Conservation (phyloP, 2,329 filamentous ascomycete genomes). For the Pseudopithomyces chartarum region DNA sequence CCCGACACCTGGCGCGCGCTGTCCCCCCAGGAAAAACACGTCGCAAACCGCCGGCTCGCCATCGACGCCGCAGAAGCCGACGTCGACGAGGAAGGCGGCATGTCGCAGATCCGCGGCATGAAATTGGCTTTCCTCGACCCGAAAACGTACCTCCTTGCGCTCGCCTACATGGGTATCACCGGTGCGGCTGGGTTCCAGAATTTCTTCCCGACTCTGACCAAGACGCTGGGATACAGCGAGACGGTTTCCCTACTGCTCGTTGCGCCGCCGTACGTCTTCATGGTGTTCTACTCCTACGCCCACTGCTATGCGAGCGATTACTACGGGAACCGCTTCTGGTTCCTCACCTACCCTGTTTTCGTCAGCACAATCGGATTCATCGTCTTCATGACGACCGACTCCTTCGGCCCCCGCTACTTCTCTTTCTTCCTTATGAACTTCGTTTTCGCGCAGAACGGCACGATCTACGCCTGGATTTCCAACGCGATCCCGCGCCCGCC, state of each 20-base stretch:
- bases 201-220: slow-evolving; percentile 62
- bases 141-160: slow-evolving; percentile 56
- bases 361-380: slow-evolving; percentile 58
- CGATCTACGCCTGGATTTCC: slow-evolving; percentile 62
- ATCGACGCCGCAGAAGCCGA: slow-evolving; percentile 53
- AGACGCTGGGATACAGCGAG: slow-evolving; percentile 59
- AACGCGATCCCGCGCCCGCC: slow-evolving; percentile 58
- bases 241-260: slow-evolving; percentile 62
- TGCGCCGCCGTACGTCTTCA: slow-evolving; percentile 63
- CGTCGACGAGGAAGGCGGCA: slow-evolving; percentile 53
- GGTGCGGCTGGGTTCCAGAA: slow-evolving; percentile 60
- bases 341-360: slow-evolving; percentile 51
- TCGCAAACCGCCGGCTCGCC: slow-evolving; percentile 54
- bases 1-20: slow-evolving; percentile 47
- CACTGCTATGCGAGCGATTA: slow-evolving; percentile 52
- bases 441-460: slow-evolving; percentile 61
- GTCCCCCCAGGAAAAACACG: slow-evolving; percentile 49
- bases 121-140: slow-evolving; percentile 58
- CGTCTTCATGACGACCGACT: slow-evolving; percentile 59
- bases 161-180: slow-evolving; percentile 56
- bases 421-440: slow-evolving; percentile 62
- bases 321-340: slow-evolving; percentile 50
- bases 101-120: slow-evolving; percentile 55
- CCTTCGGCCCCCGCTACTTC: slow-evolving; percentile 61
- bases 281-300: slow-evolving; percentile 54